Evolutionary conservation across 2,329 filamentous ascomycete species (phyloP), one percentile per base, ranked within the genome.

Genomic region (Thelonectria olida): DNA sequence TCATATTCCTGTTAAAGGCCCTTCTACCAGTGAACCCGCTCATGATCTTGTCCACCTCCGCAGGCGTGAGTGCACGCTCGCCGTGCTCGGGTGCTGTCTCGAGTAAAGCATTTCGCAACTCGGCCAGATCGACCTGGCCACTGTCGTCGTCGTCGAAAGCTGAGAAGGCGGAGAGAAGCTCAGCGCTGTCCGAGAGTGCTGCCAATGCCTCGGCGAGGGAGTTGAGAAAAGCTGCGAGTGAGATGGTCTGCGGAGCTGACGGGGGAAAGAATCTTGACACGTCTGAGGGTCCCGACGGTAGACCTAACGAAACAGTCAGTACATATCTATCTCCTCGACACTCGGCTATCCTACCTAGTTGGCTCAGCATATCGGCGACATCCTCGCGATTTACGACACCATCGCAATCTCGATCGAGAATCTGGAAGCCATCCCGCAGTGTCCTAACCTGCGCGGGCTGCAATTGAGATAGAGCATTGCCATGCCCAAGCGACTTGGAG

Each of bases 71-170:
- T 0, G 85, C 78, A 38, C 81, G 81, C 75, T 88, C 85, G 17
- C 92, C 92, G 0, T 86, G 83, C 67, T 97, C 93, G 0, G 93
- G 92, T 0, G 89, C 88, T 1, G 93, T 97, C 67, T 93, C 87
- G 39, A 97, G 78, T 44, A 99, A 77, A 0, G 95, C 93, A 68
- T 96, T 92, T 45, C 91, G 88, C 64, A 99, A 79, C 76, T 97
- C 93, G 0, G 81, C 85, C 19, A 97, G 80, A 73, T 98, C 93
- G 38, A 98, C 88, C 77, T 97, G 93, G 3, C 96, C 96, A 71
- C 92, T 96, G 75, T 99, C 96, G 65, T 97, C 93, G 64, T 97
- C 92, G 73, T 99, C 96, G 74, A 98, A 98, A 0, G 96, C 96
- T 2, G 93, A 93, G 68, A 99, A 95, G 0, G 96, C 96, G 1